Base-by-base conservation (phyloP, 129 eudicot species). In the Centrapalus pauciflorus region DNA sequence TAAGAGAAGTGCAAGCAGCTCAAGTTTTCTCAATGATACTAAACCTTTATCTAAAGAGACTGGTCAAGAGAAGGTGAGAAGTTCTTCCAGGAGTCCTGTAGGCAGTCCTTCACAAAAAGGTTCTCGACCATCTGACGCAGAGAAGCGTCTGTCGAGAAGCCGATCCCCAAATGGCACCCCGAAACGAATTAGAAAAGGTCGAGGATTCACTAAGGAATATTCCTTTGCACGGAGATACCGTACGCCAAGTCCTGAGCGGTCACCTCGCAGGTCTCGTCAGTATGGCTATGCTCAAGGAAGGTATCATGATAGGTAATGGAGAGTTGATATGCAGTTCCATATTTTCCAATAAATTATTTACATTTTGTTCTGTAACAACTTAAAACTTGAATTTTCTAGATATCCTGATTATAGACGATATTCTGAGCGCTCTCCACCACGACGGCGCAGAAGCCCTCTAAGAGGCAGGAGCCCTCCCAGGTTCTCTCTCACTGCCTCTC, bases 181-280 rank as follows among this genome's bases (percentile, higher is more conserved):
- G 14, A 92, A 87, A 77, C 96, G 99, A 24, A 40, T 94, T 52
- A 89, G 95, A 33, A 89, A 89, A 82, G 99, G 99, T 12, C 84
- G 99, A 14, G 99, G 99, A 62, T 94, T 94, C 64, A 94, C 97
- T 26, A 88, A 94, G 35, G 75, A 69, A 64, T 94, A 80, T 79
- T 78, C 95, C 11, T 94, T 82, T 82, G 97, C 87, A 4, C 83
- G 99, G 13, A 77, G 72, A 45, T 94, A 89, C 65, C 95, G 91
- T 33, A 86, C 97, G 17, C 99, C 97, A 1, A 80, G 88, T 68
- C 99, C 97, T 16, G 86, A 86, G 70, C 93, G 76, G 59, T 66
- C 87, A 12, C 82, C 87, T 27, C 84, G 75, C 28, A 84, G 92
- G 74, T 67, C 88, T 34, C 76, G 76, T 54, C 76, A 66, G 45